These are phyloP conservation scores for Aphanomyces invadans DNA, from an alignment of 352 stramenopile species.

Conservation along the genomic window DNA sequence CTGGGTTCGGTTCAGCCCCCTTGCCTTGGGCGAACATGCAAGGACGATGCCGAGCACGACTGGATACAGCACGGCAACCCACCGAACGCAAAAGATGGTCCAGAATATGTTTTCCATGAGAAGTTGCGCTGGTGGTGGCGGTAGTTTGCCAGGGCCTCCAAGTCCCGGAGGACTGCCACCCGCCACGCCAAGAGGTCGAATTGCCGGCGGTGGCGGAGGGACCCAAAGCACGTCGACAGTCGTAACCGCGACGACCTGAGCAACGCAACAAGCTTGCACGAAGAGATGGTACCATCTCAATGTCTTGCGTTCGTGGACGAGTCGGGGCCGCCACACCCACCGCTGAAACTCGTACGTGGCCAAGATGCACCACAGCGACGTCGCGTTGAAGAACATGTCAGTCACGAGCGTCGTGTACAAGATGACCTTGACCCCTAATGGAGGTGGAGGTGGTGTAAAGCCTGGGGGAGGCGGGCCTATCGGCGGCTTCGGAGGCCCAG, in stretches of 20 bases:
- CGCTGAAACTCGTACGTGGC: constrained; percentile 9
- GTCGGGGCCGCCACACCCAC: background rate
- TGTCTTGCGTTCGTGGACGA: background rate
- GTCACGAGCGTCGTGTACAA: background rate
- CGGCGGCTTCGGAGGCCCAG: too few species aligned
- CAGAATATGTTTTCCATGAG: background rate
- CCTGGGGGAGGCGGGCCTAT: too few species aligned
- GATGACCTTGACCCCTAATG: too few species aligned
- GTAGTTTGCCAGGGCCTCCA: too few species aligned
- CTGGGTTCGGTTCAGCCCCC: background rate
- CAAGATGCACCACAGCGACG: constrained; percentile 6
- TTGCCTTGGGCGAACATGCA: background rate
- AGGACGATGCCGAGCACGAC: background rate
- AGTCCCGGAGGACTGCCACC: too few species aligned
- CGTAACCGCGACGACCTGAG: background rate
- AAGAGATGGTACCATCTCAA: background rate
- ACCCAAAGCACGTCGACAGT: background rate
- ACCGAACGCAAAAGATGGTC: background rate
- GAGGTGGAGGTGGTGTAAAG: too few species aligned
- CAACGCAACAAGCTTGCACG: background rate
- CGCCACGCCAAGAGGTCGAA: too few species aligned
- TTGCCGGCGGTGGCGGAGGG: too few species aligned
- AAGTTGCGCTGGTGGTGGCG: too few species aligned
- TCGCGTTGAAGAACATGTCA: background rate
- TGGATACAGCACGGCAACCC: background rate